Evolutionary conservation across 1,284 basidiomycete species (phyloP).

Genomic region (Crocinoboletus sp.): DNA sequence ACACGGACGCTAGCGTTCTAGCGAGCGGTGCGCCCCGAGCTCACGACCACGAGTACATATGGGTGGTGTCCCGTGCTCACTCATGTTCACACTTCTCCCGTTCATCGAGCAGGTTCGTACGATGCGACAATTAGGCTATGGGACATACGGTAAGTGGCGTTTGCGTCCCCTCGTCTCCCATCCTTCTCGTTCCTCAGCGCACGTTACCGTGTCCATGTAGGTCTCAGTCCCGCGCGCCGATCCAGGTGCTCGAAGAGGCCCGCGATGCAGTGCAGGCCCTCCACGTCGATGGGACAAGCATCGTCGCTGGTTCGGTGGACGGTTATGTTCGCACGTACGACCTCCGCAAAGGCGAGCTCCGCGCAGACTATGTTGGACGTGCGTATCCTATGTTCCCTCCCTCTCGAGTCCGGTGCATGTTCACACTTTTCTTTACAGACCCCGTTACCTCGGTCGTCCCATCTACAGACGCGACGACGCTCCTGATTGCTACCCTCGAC

Average conservation of each 20-base stretch:
- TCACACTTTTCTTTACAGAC: constrained; percentile 40
- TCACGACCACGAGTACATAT: not conserved
- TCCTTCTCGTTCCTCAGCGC: not conserved
- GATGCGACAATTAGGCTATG: constrained; percentile 87
- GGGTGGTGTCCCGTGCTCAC: not conserved
- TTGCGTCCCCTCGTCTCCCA: not conserved
- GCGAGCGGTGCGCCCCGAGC: constrained; percentile 61
- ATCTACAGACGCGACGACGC: constrained; percentile 68
- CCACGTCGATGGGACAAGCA: constrained; percentile 55
- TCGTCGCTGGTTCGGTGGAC: constrained; percentile 86
- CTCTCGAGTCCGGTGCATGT: not conserved
- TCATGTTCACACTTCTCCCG: not conserved
- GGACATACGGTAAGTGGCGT: constrained; percentile 66
- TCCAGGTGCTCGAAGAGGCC: constrained; percentile 91
- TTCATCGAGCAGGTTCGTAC: constrained; percentile 59
- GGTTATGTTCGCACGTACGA: constrained; percentile 93
- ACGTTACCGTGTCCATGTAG: constrained; percentile 43
- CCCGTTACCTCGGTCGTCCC: constrained; percentile 82
- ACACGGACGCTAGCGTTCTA: constrained; percentile 78
- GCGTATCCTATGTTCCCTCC: constrained; percentile 7
- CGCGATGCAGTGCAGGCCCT: constrained; percentile 86
- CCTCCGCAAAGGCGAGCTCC: constrained; percentile 85
- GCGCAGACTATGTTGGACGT: constrained; percentile 89
- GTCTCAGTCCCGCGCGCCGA: constrained; percentile 73
- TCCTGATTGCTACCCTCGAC: constrained; percentile 83